Base-by-base conservation (phyloP, 352 stramenopile species). In the Phytopythium chamaehyphon region DNA sequence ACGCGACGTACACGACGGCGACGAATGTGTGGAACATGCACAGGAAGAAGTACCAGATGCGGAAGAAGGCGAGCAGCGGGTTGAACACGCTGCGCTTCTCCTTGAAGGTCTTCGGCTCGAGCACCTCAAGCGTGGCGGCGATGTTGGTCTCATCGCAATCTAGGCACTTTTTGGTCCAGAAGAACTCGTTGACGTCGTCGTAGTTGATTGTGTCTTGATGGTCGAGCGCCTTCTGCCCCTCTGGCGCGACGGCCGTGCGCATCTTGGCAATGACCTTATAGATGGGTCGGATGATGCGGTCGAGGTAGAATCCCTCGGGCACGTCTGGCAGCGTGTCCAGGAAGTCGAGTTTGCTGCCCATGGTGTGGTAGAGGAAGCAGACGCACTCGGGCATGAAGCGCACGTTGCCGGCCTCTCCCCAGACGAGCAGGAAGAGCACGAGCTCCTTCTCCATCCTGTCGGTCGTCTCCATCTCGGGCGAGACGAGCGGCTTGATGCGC, bases 121-220 rank as follows among this genome's bases (percentile, higher is more conserved):
- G 63, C 26, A 84, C 66, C 19, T 66, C 61, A 33, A 92, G 51
- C 50, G 73, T 67, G n/a, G 77, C 55, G 0, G 82, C 78, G 18
- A 95, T 75, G 44, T 78, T 85, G 40, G 73, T 62, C 47, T 88
- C 78, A 42, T 90, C 73, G 42, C 80, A 83, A 9, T 84, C 63
- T 2, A 94, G 73, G 55, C 85, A 95, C 23, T 61, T 47, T 0
- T 39, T 11, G 1, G 59, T 84, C 85, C 85, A 95, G 51, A 95
- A 95, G 61, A 91, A 95, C 63, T 95, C 85, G 64, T 95, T 95
- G 18, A 95, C 62, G 36, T 95, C 85, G 57, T 95, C 85, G 51
- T 95, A 95, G 59, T 95, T 95, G 38, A 67, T 90, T 14, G 88
- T 76, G 22, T 95, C 73, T 54, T 92, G 57, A 59, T 95, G 83